Evolutionary conservation across 306 rosid genomes (phyloP).

Genomic region (Styphnolobium japonicum): DNA sequence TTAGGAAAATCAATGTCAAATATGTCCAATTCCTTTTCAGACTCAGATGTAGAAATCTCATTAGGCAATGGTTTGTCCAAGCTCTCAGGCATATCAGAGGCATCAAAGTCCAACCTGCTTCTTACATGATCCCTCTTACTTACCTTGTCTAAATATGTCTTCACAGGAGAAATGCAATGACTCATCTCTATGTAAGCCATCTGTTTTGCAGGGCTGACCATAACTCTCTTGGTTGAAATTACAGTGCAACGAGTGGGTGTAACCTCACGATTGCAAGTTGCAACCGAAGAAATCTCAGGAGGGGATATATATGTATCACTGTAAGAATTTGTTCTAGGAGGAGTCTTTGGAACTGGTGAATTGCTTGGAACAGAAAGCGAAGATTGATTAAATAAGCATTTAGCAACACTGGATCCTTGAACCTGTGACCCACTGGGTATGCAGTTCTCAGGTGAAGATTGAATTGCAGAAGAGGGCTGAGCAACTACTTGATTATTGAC

Average conservation of each 20-base stretch:
- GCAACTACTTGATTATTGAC: constrained; percentile 29
- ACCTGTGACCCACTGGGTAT: constrained; percentile 36
- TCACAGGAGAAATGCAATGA: constrained; percentile 68
- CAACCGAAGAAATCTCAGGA: constrained; percentile 49
- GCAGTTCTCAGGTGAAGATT: constrained; percentile 38
- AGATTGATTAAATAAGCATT: constrained; percentile 74
- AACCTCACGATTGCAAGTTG: constrained; percentile 37
- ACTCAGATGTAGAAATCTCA: constrained; percentile 56
- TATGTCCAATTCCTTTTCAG: constrained; percentile 60
- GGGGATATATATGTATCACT: constrained; percentile 59
- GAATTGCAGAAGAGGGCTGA: constrained; percentile 40
- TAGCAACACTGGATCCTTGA: constrained; percentile 64
- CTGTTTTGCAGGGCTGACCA: constrained; percentile 75
- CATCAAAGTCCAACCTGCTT: constrained; percentile 78
- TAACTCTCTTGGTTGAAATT: constrained; percentile 82
- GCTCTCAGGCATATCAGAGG: constrained; percentile 39
- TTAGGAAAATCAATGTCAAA: constrained; percentile 70
- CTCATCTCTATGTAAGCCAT: constrained; percentile 66
- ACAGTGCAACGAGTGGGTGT: constrained; percentile 63
- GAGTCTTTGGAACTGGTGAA: constrained; percentile 64
- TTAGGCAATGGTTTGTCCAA: constrained; percentile 30
- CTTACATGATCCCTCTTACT: constrained; percentile 72
- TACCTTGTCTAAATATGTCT: constrained; percentile 45
- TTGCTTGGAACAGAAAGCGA: constrained; percentile 42
- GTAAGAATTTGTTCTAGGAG: constrained; percentile 51